These are phyloP conservation scores for Lachancea kluyveri DNA, from an alignment of 805 yeast genomes.

Conservation along the genomic window DNA sequence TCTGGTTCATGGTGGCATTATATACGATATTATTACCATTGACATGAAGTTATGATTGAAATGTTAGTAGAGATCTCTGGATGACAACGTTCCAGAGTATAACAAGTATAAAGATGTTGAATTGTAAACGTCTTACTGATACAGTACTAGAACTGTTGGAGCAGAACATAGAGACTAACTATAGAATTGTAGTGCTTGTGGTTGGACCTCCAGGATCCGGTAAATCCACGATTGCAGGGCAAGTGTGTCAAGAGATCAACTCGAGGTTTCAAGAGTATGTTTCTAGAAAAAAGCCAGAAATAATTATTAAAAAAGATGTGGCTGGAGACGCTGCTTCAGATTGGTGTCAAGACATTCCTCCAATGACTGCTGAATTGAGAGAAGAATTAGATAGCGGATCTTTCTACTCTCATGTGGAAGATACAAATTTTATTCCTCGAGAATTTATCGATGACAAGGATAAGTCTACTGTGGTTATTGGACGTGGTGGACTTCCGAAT, in stretches of 20 bases:
- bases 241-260: slow-evolving; percentile 40
- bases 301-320: slow-evolving; percentile 4
- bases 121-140: slow-evolving; percentile 27
- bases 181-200: slow-evolving; percentile 50
- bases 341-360: slow-evolving; percentile 6
- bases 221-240: slow-evolving; percentile 58
- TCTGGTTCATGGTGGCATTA: no score
- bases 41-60: no score
- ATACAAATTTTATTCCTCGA: slow-evolving; percentile 16
- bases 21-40: no score
- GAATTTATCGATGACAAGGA: slow-evolving; percentile 20
- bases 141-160: slow-evolving; percentile 27
- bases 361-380: slow-evolving; percentile 8
- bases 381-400: slow-evolving; percentile 13
- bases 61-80: no score
- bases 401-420: slow-evolving; percentile 19
- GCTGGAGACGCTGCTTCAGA: slow-evolving; percentile 1
- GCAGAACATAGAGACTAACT: slow-evolving; percentile 20
- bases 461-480: slow-evolving; percentile 15
- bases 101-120: no score
- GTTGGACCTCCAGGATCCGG: slow-evolving; percentile 87
- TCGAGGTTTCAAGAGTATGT: slow-evolving; percentile 15
- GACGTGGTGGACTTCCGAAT: slow-evolving; percentile 29
- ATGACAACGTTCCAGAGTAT: no score
- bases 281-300: slow-evolving; percentile 6